Conservation (phyloP, 2,329 filamentous ascomycete genomes). For the Penicillium sp. region DNA sequence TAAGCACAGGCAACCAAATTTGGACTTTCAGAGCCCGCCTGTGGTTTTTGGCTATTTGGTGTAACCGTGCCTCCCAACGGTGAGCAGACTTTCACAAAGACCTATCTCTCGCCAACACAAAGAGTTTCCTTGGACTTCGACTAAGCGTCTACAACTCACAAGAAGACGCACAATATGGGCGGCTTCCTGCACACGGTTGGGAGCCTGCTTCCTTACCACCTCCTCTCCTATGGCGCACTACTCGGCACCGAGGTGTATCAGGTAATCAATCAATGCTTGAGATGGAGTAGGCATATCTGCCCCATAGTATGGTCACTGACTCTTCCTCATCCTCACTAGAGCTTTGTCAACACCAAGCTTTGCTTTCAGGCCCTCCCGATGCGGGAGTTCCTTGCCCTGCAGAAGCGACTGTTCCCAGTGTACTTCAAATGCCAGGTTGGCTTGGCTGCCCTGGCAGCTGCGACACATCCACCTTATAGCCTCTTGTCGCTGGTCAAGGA, state of each 20-base stretch:
- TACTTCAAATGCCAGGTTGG: constrained; percentile 49
- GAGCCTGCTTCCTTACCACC: constrained; percentile 42
- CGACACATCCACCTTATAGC: constrained; percentile 44
- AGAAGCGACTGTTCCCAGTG: constrained; percentile 49
- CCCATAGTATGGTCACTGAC: background rate
- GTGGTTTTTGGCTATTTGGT: background rate
- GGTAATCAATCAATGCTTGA: constrained; percentile 18
- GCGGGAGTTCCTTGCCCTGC: constrained; percentile 46
- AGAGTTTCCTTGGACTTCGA: background rate
- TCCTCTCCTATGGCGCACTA: constrained; percentile 49
- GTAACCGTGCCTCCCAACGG: background rate
- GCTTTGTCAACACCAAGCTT: constrained; percentile 51
- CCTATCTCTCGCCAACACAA: background rate
- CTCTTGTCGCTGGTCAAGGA: constrained; percentile 35
- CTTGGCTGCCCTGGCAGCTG: constrained; percentile 42
- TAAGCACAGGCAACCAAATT: constrained; percentile 1
- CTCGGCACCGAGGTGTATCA: constrained; percentile 49
- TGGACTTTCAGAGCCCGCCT: background rate
- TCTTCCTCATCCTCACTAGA: constrained; percentile 31
- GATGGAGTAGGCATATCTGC: too few species aligned
- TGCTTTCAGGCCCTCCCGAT: constrained; percentile 44
- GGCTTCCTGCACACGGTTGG: constrained; percentile 18
- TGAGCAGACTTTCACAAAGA: too few species aligned
- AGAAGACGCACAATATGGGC: constrained; percentile 21
- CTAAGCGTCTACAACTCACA: too few species aligned